These are phyloP conservation scores for Cyclaneusma minus DNA, from an alignment of 2,329 filamentous ascomycete species.

Conservation along the genomic window DNA sequence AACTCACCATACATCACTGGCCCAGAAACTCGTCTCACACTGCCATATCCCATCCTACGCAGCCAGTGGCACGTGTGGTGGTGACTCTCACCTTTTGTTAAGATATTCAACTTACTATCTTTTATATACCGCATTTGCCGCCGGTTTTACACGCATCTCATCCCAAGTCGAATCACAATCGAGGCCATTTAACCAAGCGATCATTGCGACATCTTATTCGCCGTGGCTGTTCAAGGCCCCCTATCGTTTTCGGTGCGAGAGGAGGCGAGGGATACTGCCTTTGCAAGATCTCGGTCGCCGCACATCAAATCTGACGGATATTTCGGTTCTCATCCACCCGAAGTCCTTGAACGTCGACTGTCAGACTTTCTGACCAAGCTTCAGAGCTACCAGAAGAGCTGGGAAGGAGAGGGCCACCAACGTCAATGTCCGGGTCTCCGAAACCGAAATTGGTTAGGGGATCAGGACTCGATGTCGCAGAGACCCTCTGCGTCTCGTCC, in stretches of 20 bases:
- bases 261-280: constrained; percentile 16
- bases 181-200: constrained; percentile 2
- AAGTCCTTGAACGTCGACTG: constrained; percentile 15
- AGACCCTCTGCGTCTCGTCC: constrained; percentile 39
- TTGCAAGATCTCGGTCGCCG: constrained; percentile 15
- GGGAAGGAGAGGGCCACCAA: constrained; percentile 19
- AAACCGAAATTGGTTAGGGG: constrained; percentile 35
- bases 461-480: constrained; percentile 50
- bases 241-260: constrained; percentile 18
- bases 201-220: constrained; percentile 14
- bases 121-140: too few species aligned
- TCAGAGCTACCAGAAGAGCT: constrained; percentile 19
- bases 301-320: constrained; percentile 14
- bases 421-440: constrained; percentile 42
- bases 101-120: too few species aligned
- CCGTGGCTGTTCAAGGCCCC: constrained; percentile 25
- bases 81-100: too few species aligned
- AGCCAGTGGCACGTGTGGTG: too few species aligned
- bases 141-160: neutral
- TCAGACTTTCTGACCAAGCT: constrained; percentile 19
- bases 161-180: neutral
- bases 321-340: constrained; percentile 14
- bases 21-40: too few species aligned
- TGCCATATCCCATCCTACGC: too few species aligned
- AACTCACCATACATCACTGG: too few species aligned